A percentile compares a stretch with the other conserved stretches of the same genome.
phyloP scores from a whole-genome alignment of 75 land plant species.

The Cupressus sempervirens region DNA sequence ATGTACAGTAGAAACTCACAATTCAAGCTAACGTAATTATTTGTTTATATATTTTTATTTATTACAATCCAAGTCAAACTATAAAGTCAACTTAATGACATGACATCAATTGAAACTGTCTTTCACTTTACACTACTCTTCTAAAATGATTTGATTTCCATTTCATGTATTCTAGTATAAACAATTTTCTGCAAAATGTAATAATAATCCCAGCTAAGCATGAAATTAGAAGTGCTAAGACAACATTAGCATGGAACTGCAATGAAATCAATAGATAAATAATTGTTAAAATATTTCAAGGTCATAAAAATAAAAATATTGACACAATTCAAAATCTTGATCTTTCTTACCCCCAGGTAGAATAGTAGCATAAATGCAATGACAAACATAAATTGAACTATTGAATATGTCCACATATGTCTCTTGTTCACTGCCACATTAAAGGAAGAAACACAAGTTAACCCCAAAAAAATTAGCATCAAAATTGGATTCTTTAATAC shows the following conservation, averaged over 20 bases:
- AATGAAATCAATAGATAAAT: neutral
- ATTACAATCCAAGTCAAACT: neutral
- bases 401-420: conserved; percentile 77
- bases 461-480: too few species aligned
- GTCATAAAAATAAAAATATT: neutral
- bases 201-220: conserved; percentile 84
- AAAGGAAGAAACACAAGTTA: neutral
- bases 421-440: conserved; percentile 44
- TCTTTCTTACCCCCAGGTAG: conserved; percentile 58
- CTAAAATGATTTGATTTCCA: conserved; percentile 26
- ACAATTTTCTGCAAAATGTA: conserved; percentile 60
- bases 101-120: neutral
- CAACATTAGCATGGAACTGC: conserved; percentile 68
- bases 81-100: neutral
- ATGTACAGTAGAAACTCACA: too few species aligned
- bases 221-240: conserved; percentile 67
- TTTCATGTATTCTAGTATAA: conserved; percentile 50
- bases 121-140: neutral
- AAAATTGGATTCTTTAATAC: too few species aligned
- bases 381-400: conserved; percentile 71
- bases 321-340: neutral
- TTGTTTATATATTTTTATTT: too few species aligned
- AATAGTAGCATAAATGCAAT: conserved; percentile 80
- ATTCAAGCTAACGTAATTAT: neutral
- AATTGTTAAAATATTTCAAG: neutral